Evolutionary conservation across 371 early-diverging fungal species (phyloP).

Genomic region (Blastocladiella emersonii): DNA sequence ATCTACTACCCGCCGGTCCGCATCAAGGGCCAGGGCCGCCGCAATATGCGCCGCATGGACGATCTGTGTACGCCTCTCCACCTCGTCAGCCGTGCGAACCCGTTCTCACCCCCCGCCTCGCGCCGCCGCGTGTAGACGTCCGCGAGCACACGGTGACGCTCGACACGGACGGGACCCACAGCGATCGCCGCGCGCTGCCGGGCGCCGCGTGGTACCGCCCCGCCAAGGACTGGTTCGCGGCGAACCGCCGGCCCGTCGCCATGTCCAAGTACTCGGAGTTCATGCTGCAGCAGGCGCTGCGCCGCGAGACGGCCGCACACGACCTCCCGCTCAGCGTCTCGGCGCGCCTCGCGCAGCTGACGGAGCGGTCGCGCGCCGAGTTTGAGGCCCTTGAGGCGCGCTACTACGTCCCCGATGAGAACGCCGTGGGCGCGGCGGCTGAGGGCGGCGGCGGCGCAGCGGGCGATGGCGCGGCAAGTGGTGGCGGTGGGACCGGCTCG

Average conservation of each 20-base stretch:
- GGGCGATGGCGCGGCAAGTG: too few species aligned
- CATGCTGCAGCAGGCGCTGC: neutral
- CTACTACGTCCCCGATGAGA: too few species aligned
- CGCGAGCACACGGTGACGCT: neutral
- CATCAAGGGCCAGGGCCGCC: too few species aligned
- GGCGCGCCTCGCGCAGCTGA: neutral
- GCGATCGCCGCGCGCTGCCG: neutral
- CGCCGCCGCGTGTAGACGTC: too few species aligned
- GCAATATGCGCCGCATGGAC: neutral
- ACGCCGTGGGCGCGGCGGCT: too few species aligned
- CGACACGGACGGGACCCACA: neutral
- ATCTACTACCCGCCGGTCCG: too few species aligned
- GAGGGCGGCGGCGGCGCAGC: too few species aligned
- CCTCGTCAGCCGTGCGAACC: neutral
- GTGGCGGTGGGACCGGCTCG: too few species aligned
- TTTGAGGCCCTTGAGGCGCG: neutral
- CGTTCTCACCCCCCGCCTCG: too few species aligned
- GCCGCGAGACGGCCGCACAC: neutral
- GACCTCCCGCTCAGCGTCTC: neutral
- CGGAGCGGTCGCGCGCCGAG: neutral
- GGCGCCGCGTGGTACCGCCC: neutral
- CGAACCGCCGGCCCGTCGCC: too few species aligned
- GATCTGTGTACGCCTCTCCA: neutral
- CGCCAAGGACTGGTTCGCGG: neutral
- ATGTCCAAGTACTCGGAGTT: too few species aligned